Percentiles rank a stretch among this genome's conserved stretches.
These are phyloP conservation scores for Pleurotus ostreatus DNA, from an alignment of 768 basidiomycete genomes.

Conservation along the genomic window DNA sequence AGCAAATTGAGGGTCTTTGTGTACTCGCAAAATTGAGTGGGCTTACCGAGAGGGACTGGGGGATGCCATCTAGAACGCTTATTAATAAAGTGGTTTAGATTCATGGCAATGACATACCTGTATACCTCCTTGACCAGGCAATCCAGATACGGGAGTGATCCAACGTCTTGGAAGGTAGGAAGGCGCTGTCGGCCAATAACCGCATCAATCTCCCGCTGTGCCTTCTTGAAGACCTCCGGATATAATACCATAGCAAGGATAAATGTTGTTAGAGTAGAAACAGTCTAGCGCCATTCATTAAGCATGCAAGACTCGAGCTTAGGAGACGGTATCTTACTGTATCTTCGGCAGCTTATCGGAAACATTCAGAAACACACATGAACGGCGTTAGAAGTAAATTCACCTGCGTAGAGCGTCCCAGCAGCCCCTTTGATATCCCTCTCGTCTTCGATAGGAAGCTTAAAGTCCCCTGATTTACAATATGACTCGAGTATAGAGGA, in stretches of 20 bases:
- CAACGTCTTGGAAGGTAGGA: conserved; percentile 41
- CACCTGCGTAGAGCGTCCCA: conserved; percentile 48
- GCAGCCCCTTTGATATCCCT: conserved; percentile 55
- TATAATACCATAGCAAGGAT: conserved; percentile 51
- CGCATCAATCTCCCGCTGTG: conserved; percentile 48
- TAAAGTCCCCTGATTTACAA: conserved; percentile 27
- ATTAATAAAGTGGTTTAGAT: conserved; percentile 2
- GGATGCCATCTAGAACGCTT: conserved; percentile 37
- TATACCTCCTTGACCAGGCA: conserved; percentile 44
- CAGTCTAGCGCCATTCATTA: conserved; percentile 33
- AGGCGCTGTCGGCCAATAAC: conserved; percentile 41
- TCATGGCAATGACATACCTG: conserved; percentile 26
- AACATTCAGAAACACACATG: neutral
- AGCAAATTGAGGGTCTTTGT: neutral
- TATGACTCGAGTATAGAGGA: conserved; percentile 39
- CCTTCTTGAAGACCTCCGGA: conserved; percentile 44
- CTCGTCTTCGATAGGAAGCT: conserved; percentile 37
- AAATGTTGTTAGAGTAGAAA: conserved; percentile 45
- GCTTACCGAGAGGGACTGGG: conserved; percentile 36
- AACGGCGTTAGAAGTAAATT: conserved; percentile 11
- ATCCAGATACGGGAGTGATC: conserved; percentile 43
- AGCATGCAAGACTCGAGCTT: conserved; percentile 1
- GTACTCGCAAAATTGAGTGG: neutral
- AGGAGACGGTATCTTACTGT: conserved; percentile 22
- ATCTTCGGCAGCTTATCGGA: conserved; percentile 32